These are phyloP conservation scores for Mediolabrus comicus DNA, from an alignment of 108 stramenopile species.

Conservation along the genomic window DNA sequence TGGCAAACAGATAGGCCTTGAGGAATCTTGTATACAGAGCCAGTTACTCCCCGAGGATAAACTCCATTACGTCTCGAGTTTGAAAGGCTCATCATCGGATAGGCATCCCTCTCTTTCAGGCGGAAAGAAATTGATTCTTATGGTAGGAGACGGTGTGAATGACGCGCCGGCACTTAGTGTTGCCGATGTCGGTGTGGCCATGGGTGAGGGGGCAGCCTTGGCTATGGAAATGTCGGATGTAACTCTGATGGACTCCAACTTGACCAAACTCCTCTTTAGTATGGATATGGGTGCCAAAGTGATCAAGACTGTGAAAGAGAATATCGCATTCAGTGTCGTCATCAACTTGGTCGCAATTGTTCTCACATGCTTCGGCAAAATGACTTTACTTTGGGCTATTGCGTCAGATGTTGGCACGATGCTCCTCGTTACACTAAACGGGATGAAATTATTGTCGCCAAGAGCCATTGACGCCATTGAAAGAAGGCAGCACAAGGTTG, in stretches of 20 bases:
- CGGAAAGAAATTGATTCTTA: constrained; percentile 18
- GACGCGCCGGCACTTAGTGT: constrained; percentile 92
- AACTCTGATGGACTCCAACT: constrained; percentile 82
- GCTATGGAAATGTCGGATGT: constrained; percentile 94
- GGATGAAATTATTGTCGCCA: constrained; percentile 80
- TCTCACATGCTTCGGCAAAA: constrained; percentile 73
- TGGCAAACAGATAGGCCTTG: constrained; percentile 76
- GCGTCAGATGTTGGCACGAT: constrained; percentile 86
- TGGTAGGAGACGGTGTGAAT: constrained; percentile 96
- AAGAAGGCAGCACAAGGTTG: not conserved
- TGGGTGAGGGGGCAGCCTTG: constrained; percentile 96
- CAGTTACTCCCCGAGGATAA: constrained; percentile 86
- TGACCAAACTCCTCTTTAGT: constrained; percentile 66
- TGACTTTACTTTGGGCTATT: constrained; percentile 78
- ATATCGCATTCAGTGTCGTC: constrained; percentile 70
- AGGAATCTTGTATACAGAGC: constrained; percentile 47
- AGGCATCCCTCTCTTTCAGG: constrained; percentile 2
- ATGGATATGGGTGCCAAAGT: constrained; percentile 81
- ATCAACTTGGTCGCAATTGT: constrained; percentile 66
- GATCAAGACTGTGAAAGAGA: constrained; percentile 74
- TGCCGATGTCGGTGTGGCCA: constrained; percentile 96
- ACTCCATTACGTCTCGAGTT: constrained; percentile 58
- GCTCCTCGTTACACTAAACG: constrained; percentile 84
- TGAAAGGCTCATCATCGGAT: constrained; percentile 42
- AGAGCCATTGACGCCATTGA: constrained; percentile 13